Base-by-base conservation (phyloP, 345 rosid genomes). In the Linum lewisii region DNA sequence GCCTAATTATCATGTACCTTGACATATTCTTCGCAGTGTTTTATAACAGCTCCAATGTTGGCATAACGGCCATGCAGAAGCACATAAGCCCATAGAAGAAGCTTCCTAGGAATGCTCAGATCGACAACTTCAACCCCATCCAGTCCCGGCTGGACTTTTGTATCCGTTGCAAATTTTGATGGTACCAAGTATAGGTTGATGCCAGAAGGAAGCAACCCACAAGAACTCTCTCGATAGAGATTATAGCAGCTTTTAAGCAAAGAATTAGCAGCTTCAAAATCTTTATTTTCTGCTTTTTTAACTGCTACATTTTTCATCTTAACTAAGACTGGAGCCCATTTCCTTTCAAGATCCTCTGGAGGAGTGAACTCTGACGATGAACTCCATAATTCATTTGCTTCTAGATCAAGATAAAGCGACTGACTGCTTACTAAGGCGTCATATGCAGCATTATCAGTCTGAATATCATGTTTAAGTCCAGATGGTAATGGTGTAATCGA, bases 51-150 rank as follows among this genome's bases (percentile, higher is more conserved):
- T 1, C 95, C 81, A 59, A 93, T 87, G 75, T 71, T 87, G 51
- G 89, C 79, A 77, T 72, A 83, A 36, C 76, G 84, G 60, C 97
- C 95, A 58, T 83, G 84, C 80, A 79, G 60, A 56, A 93, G 60
- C 0, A 80, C 77, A 77, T 86, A 89, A 55, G 97, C 94, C 99
- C 99, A 93, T 81, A 85, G 69, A 67, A 87, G 87, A 72, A 93
- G 86, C 80, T 89, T 93, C 82, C 97, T 84, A 20, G 89, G 97
- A 72, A 77, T 68, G 83, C 95, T 89, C 59, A 89, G 54, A 73
- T 93, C 97, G 60, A 93, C 78, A 78, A 72, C 66, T 75, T 89
- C 99, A 63, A 82, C 74, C 66, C 91, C 95, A 67, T 83, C 87
- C 14, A 51, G 60, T 34, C 84, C 82, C 24, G 84, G 74, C 51